Conservation (phyloP, 2,329 filamentous ascomycete species). For the Colletotrichum tofieldiae region DNA sequence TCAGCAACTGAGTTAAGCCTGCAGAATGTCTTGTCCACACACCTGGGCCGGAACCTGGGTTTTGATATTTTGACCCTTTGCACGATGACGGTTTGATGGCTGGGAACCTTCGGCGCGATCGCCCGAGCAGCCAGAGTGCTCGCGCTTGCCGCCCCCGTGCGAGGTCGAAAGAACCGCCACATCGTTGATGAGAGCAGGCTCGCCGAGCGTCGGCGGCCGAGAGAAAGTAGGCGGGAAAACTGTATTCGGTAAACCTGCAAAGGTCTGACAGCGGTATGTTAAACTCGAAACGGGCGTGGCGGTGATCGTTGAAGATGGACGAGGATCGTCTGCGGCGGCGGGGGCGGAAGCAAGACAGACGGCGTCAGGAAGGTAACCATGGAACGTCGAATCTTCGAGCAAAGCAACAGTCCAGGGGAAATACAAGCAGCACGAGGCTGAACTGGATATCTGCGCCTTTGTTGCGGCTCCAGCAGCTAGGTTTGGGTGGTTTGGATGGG, state of each 20-base stretch:
- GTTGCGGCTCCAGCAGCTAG: neutral
- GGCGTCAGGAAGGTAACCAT: neutral
- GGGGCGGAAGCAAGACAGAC: slow-evolving; percentile 1
- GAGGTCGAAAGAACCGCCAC: slow-evolving; percentile 41
- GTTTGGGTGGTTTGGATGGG: neutral
- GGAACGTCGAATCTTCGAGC: neutral
- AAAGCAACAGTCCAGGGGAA: neutral
- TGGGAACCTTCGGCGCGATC: slow-evolving; percentile 22
- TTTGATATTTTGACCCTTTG: slow-evolving; percentile 42
- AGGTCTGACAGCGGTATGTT: neutral
- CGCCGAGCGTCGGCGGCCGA: slow-evolving; percentile 36
- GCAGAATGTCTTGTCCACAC: neutral
- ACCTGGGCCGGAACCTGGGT: slow-evolving; percentile 33
- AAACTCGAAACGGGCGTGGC: neutral
- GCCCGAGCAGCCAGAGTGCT: slow-evolving; percentile 36
- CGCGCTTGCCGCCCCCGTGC: neutral
- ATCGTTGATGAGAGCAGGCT: slow-evolving; percentile 25
- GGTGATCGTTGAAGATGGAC: slow-evolving; percentile 12
- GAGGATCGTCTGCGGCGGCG: neutral
- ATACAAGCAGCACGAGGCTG: neutral
- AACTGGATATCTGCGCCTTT: neutral
- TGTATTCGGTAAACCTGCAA: neutral
- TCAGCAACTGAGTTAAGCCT: neutral
- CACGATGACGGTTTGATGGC: slow-evolving; percentile 34
- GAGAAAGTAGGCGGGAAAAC: neutral